phyloP scores from a whole-genome alignment of 1,139 yeast species.

The Debaryomycetaceae sp. region DNA sequence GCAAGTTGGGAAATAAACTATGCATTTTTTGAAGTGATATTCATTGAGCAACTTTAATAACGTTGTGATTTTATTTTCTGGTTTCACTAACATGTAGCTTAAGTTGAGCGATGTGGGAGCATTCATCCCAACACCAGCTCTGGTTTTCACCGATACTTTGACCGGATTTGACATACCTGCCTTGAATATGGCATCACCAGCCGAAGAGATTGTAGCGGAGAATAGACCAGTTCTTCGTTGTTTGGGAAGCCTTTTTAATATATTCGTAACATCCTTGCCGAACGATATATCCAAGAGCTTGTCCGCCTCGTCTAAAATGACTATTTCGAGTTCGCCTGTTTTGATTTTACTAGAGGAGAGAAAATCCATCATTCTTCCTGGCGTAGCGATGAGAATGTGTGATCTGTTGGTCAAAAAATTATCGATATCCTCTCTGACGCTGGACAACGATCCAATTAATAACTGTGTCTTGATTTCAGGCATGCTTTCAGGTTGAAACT shows the following conservation, averaged over 20 bases:
- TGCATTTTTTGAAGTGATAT: slow-evolving; percentile 65
- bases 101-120: slow-evolving; percentile 65
- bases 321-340: slow-evolving; percentile 61
- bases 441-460: slow-evolving; percentile 72
- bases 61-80: slow-evolving; percentile 58
- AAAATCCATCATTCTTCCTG: slow-evolving; percentile 84
- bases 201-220: slow-evolving; percentile 85
- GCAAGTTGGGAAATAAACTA: slow-evolving; percentile 92
- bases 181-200: slow-evolving; percentile 64
- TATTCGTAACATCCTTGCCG: slow-evolving; percentile 61
- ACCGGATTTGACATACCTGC: slow-evolving; percentile 92
- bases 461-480: slow-evolving; percentile 57
- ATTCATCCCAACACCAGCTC: slow-evolving; percentile 25
- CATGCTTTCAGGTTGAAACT: slow-evolving; percentile 53
- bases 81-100: slow-evolving; percentile 56
- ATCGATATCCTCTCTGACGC: slow-evolving; percentile 73
- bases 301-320: slow-evolving; percentile 92
- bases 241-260: slow-evolving; percentile 69
- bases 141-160: slow-evolving; percentile 66
- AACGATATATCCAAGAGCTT: slow-evolving; percentile 79
- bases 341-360: slow-evolving; percentile 49
- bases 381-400: slow-evolving; percentile 84
- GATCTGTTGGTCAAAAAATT: slow-evolving; percentile 52
- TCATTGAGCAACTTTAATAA: slow-evolving; percentile 53
- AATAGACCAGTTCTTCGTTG: slow-evolving; percentile 93